Conservation (phyloP, 176 grass and related monocot species). For the Ensete glaucum region DNA sequence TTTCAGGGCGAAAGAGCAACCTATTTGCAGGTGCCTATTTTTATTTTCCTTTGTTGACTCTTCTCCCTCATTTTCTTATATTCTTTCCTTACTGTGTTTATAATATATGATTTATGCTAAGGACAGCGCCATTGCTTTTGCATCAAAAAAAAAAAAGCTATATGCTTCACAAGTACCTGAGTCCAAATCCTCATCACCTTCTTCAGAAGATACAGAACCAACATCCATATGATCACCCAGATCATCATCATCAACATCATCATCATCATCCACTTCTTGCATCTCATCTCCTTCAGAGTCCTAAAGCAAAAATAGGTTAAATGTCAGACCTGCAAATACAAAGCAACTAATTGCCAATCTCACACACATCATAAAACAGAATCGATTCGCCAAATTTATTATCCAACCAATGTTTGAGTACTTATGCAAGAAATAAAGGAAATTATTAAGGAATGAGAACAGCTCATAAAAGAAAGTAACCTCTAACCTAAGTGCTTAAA, state of each 20-base stretch:
- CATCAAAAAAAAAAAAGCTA: not conserved
- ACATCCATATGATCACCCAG: constrained; percentile 43
- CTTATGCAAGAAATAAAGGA: not conserved
- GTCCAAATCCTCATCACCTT: constrained; percentile 34
- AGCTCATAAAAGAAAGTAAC: too few relatives aligned
- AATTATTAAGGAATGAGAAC: not conserved
- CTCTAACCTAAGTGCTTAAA: not conserved
- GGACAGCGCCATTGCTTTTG: too few relatives aligned
- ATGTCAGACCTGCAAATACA: constrained; percentile 12
- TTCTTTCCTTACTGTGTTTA: too few relatives aligned
- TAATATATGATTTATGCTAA: too few relatives aligned
- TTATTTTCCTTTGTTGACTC: too few relatives aligned
- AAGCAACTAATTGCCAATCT: not conserved
- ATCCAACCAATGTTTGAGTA: not conserved
- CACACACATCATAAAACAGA: not conserved
- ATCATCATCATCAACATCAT: constrained; percentile 41
- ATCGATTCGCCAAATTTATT: not conserved
- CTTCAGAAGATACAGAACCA: constrained; percentile 51
- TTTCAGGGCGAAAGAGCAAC: too few relatives aligned
- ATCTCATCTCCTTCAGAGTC: constrained; percentile 24
- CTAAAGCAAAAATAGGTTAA: constrained; percentile 26
- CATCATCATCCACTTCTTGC: constrained; percentile 25
- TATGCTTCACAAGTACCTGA: constrained; percentile 38
- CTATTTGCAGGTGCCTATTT: too few relatives aligned
- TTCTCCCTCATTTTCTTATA: too few relatives aligned